Evolutionary conservation across 2,329 filamentous ascomycete genomes (phyloP), one percentile per base, ranked within the genome.

Genomic region (Diaporthe humulicola): DNA sequence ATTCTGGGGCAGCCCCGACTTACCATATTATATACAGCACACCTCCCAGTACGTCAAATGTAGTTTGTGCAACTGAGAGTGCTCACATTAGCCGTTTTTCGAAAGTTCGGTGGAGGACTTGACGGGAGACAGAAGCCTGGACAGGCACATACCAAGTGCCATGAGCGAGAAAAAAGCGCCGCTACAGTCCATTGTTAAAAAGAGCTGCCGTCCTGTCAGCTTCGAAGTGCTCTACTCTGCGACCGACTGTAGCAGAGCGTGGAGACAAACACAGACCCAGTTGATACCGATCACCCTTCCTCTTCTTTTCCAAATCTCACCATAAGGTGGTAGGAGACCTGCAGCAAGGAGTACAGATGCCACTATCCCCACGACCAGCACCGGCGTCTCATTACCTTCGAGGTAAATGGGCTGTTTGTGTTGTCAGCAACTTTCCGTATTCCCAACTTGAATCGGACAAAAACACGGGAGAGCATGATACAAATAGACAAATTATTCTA

Each of bases 81-180:
- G 7, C 5, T 36, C 54, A 38, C 48, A 52, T 79, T 69, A 77
- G 77, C n/a, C n/a, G 22, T 4, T 79, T 52, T 28, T 22, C 38
- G 33, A n/a, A 25, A 17, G 10, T 14, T 14, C 14, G 6, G 1
- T 14, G 5, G 14, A 54, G 14, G 8, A 19, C 45, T 22, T 25
- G 22, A 60, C 22, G 9, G 10, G 28, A 73, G 28, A 15, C 42
- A 15, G 28, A 42, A 19, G 56, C 36, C 6, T 7, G 6, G 36
- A 22, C 33, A 25, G 36, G 4, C 17, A 45, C 86, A 38, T 83
- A 90, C 89, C 88, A 14, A 92, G 81, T 1, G 91, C 90, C 85
- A 93, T 87, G 30, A 93, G 85, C 0, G 90, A 92, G 80, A 93
- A 92, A 73, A 93, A 86, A 0, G 90, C 91, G 2, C 91, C 91